phyloP scores from a whole-genome alignment of 1,139 yeast genomes.

The Pichia kudriavzevii region DNA sequence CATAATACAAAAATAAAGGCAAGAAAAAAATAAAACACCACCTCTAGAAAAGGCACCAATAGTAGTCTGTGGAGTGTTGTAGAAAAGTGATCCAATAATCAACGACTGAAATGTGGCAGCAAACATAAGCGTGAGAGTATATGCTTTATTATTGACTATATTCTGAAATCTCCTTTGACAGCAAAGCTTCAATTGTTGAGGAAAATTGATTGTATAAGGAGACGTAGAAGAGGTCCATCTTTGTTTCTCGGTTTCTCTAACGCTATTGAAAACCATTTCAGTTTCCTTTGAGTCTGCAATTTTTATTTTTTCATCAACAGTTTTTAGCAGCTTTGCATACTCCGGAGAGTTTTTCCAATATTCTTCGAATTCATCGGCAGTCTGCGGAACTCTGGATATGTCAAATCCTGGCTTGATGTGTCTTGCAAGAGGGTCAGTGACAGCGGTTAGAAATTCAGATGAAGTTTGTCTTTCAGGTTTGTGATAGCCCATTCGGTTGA shows the following conservation, averaged over 20 bases:
- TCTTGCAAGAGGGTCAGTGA: slow-evolving; percentile 53
- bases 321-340: slow-evolving; percentile 27
- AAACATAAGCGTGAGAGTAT: slow-evolving; percentile 37
- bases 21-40: slow-evolving; percentile 35
- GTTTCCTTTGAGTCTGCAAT: slow-evolving; percentile 27
- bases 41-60: slow-evolving; percentile 34
- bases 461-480: slow-evolving; percentile 76
- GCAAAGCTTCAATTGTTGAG: slow-evolving; percentile 39
- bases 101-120: slow-evolving; percentile 41
- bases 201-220: slow-evolving; percentile 37
- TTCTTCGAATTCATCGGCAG: slow-evolving; percentile 42
- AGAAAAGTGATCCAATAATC: slow-evolving; percentile 35
- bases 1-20: slow-evolving; percentile 36
- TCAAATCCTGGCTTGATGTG: slow-evolving; percentile 41
- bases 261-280: slow-evolving; percentile 22
- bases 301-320: slow-evolving; percentile 20
- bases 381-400: slow-evolving; percentile 28
- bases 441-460: slow-evolving; percentile 73
- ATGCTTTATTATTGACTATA: slow-evolving; percentile 41
- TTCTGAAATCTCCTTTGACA: slow-evolving; percentile 41
- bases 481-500: slow-evolving; percentile 57
- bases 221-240: slow-evolving; percentile 31
- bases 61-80: slow-evolving; percentile 29
- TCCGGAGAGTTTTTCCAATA: slow-evolving; percentile 38
- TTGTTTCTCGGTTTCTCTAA: slow-evolving; percentile 32